Base-by-base conservation (phyloP, 768 basidiomycete species). In the Boletus pseudopeckii region DNA sequence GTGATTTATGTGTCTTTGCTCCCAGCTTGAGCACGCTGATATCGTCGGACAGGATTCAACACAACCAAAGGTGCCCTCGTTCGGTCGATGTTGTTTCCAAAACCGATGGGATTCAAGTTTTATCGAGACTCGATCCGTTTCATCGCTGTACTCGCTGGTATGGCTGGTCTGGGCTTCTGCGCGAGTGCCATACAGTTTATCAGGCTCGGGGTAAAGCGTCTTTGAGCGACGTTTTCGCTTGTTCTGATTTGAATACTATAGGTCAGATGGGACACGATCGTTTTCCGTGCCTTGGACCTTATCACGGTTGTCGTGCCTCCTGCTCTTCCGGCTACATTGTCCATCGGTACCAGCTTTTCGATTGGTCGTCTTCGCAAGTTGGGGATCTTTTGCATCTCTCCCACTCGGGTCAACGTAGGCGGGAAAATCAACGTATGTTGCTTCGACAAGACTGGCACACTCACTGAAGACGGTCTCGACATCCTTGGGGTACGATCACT, bases 51-150 rank as follows among this genome's bases (percentile, higher is more conserved):
- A 86, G 88, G 91, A 1, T 98, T 98, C 73, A 92, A 90, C 68
- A 99, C 97, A 2, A 99, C 97, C 6, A 98, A 98, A 72, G 97
- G 97, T 17, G 90, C 96, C 1, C 76, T 99, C 22, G 84, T 98
- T 22, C 81, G 97, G 22, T 98, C 96, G 0, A 99, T 99, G 96
- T 77, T 99, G 15, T 99, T 95, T 74, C 97, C 97, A 0, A 98
- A 97, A 66, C 95, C 96, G 0, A 94, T 97, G 57, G 96, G 94
- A 0, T 99, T 99, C 83, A 97, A 97, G 70, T 98, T 99, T 73
- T 98, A 98, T 73, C 85, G 87, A 32, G 92, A 94, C 71, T 92
- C 91, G 1, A 84, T 90, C 30, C 76, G 87, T 56, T 99, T 99
- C 71, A 97, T 98, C 49, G 80, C 82, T 20, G 93, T 99, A 6